phyloP scores from a whole-genome alignment of 306 rosid genomes.

The Mucuna pruriens region DNA sequence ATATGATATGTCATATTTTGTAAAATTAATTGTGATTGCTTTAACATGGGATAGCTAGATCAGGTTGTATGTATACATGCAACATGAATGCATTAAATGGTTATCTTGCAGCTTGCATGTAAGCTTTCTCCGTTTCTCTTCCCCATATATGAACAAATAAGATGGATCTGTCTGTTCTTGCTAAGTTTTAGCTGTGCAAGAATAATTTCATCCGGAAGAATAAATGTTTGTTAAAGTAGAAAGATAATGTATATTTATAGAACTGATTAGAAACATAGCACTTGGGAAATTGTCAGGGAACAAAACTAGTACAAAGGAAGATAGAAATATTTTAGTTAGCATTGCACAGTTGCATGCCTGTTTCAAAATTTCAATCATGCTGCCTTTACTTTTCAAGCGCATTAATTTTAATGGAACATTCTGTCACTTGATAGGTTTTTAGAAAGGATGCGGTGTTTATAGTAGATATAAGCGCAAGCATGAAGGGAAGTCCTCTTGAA shows the following conservation, averaged over 20 bases:
- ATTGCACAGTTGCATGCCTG: not conserved
- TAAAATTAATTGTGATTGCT: constrained; percentile 7
- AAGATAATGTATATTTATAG: constrained; percentile 23
- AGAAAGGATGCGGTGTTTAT: constrained; percentile 79
- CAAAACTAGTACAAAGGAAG: constrained; percentile 1
- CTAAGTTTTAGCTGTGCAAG: not conserved
- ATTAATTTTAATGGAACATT: constrained; percentile 1
- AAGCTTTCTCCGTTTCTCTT: constrained; percentile 13
- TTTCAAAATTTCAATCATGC: constrained; percentile 30
- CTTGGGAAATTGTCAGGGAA: not conserved
- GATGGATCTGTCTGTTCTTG: constrained; percentile 10
- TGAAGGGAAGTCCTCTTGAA: constrained; percentile 83
- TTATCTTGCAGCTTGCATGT: constrained; percentile 18
- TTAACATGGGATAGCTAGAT: constrained; percentile 10
- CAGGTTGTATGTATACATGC: constrained; percentile 26
- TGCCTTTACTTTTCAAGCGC: constrained; percentile 27
- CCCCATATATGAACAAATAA: not conserved
- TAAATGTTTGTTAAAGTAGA: not conserved
- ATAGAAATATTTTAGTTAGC: constrained; percentile 6
- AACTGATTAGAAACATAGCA: constrained; percentile 7
- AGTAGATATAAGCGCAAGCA: constrained; percentile 86
- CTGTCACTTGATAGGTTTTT: constrained; percentile 62
- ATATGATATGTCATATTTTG: not conserved
- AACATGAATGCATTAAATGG: constrained; percentile 8
- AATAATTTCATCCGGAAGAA: constrained; percentile 7